Percentiles rank a stretch among this genome's conserved stretches.
These are phyloP conservation scores for Rhodomyrtus psidioides DNA, from an alignment of 441 rosid genomes.

Conservation along the genomic window DNA sequence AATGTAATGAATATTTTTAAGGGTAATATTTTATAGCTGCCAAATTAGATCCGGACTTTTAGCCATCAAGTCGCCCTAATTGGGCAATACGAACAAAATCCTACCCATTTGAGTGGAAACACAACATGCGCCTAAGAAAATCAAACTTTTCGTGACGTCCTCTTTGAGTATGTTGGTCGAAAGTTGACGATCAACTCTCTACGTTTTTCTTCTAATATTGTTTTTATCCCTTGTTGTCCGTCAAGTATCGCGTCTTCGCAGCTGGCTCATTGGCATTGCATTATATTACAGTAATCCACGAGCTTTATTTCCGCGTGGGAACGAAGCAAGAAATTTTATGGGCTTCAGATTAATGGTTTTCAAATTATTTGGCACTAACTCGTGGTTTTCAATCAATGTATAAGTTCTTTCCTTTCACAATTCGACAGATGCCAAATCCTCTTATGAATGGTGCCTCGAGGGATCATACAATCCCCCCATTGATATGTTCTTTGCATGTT, in stretches of 20 bases:
- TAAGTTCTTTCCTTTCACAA: no score
- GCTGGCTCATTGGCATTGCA: not conserved
- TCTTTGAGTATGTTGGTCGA: not conserved
- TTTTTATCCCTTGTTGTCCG: not conserved
- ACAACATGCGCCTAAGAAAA: not conserved
- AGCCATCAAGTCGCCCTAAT: no score
- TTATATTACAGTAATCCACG: not conserved
- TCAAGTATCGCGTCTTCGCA: not conserved
- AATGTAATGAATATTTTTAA: no score
- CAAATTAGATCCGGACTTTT: no score
- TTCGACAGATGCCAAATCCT: no score
- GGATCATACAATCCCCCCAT: no score
- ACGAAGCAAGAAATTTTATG: not conserved
- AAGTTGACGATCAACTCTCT: not conserved
- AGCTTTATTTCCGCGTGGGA: not conserved
- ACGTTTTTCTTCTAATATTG: not conserved
- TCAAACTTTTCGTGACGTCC: not conserved
- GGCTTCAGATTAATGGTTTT: rapidly evolving
- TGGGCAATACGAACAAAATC: not conserved
- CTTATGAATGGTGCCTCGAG: no score
- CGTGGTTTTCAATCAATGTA: no score
- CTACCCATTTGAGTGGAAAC: not conserved
- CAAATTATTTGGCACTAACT: not conserved
- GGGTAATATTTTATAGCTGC: no score
- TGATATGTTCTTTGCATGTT: no score